These are phyloP conservation scores for Lachancea mirantina DNA, from an alignment of 805 yeast genomes.

Conservation along the genomic window DNA sequence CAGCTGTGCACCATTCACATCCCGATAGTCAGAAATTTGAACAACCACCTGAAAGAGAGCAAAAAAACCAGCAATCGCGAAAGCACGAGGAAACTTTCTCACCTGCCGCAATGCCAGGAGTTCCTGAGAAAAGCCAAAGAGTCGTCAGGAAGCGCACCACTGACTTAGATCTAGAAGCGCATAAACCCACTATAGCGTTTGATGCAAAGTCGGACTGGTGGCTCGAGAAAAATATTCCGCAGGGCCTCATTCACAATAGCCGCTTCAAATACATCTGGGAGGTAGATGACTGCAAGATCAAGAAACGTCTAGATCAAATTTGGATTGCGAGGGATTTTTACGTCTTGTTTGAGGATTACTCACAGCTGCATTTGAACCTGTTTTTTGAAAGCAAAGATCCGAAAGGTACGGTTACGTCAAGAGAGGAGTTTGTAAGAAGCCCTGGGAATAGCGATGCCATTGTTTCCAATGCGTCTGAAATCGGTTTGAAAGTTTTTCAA, in stretches of 20 bases:
- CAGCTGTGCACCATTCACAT: neutral
- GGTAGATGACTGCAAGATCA: slow-evolving; percentile 49
- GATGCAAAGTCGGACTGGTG: slow-evolving; percentile 54
- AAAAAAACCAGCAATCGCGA: neutral
- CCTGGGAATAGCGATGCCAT: slow-evolving; percentile 41
- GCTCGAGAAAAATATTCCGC: slow-evolving; percentile 53
- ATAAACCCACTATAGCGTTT: slow-evolving; percentile 13
- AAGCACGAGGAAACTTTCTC: slow-evolving; percentile 14
- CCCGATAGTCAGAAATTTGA: no score
- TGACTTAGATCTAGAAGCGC: slow-evolving; percentile 3
- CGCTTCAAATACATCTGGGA: slow-evolving; percentile 43
- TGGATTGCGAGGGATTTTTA: slow-evolving; percentile 56
- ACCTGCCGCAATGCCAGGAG: slow-evolving; percentile 15
- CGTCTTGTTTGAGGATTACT: slow-evolving; percentile 62
- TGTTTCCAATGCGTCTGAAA: slow-evolving; percentile 40
- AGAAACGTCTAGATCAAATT: slow-evolving; percentile 50
- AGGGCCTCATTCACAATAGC: slow-evolving; percentile 17
- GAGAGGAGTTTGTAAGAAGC: slow-evolving; percentile 26
- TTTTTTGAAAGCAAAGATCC: slow-evolving; percentile 52
- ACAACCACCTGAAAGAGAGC: no score
- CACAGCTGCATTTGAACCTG: slow-evolving; percentile 56
- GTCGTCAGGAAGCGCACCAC: slow-evolving; percentile 3
- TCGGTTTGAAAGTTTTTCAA: slow-evolving; percentile 46
- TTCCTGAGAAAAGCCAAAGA: neutral
- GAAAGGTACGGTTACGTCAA: slow-evolving; percentile 35